Percentiles rank a stretch among this genome's conserved stretches.
Conservation (phyloP, 352 stramenopile species). For the Halophytophthora polymorphica region DNA sequence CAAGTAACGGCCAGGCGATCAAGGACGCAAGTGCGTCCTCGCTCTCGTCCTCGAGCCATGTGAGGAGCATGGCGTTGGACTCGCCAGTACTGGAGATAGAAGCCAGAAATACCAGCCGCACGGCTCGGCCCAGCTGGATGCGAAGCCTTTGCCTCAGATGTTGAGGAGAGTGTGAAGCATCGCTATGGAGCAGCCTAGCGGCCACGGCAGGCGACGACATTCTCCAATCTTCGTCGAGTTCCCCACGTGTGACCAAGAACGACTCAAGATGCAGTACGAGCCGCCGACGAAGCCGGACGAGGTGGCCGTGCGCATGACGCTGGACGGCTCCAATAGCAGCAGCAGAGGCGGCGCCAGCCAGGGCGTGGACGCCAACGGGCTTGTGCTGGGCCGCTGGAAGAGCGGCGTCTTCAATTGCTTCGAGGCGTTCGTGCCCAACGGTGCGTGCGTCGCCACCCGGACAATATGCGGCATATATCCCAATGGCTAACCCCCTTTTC, state of each 20-base stretch:
- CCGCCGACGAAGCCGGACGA: conserved; percentile 50
- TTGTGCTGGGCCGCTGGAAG: conserved; percentile 77
- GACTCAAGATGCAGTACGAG: conserved; percentile 48
- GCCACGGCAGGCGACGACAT: conserved; percentile 17
- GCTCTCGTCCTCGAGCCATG: too few species aligned
- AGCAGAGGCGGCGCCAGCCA: conserved; percentile 5
- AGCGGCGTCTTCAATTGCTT: conserved; percentile 66
- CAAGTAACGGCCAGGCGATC: too few species aligned
- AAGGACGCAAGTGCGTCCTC: too few species aligned
- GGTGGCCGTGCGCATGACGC: conserved; percentile 36
- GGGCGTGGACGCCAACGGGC: conserved; percentile 62
- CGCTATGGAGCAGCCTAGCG: too few species aligned
- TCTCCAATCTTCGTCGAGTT: conserved; percentile 21
- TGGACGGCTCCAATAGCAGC: conserved; percentile 25
- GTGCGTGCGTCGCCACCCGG: too few species aligned
- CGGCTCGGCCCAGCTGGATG: too few species aligned
- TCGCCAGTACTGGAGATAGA: too few species aligned
- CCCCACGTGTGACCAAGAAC: conserved; percentile 18
- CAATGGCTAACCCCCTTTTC: conserved; percentile 1
- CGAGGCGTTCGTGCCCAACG: conserved; percentile 67
- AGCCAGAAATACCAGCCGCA: too few species aligned
- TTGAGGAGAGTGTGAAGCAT: conserved; percentile 12
- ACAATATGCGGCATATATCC: too few species aligned
- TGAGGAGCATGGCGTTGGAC: too few species aligned
- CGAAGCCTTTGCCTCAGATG: too few species aligned